Base-by-base conservation (phyloP, 306 rosid species). In the Mimosa pudica region DNA sequence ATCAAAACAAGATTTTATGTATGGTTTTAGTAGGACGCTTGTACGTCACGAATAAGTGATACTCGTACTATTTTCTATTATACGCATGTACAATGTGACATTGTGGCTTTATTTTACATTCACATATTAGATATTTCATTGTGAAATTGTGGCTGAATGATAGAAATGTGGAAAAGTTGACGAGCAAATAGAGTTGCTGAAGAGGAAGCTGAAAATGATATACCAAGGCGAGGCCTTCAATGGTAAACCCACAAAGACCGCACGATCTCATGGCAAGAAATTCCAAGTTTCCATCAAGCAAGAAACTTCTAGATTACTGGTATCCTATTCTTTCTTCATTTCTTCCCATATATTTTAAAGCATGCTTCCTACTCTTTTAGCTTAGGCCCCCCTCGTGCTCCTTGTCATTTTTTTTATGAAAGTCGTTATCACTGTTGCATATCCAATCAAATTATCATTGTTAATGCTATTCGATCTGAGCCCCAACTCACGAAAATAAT, bases 291-390 rank as follows among this genome's bases (percentile, higher is more conserved):
- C 98, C 46, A 79, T 95, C 67, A 92, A 91, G 87, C 87, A 89
- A 85, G 98, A 95, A 85, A 92, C 96, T 30, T 92, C 97, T 48
- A 88, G 98, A 74, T 80, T 92, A 84, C 84, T 95, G 98, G 98
- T 94, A 94, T 44, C 69, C 73, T 94, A 94, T 44, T 73, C 73
- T 1, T 38, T 74, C 67, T 72, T 30, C 32, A 20, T 70, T 71
- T 70, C 58, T 9, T 58, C 3, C 11, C 32, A 2, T 1, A 1
- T 20, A 18, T 7, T 57, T 57, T 2, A 24, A n/a, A n/a, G 10
- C 33, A 57, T 20, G 63, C 20, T 57, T 18, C 13, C 2, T 58
- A 10, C 33, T 8, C 8, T 7, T 57, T 57, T 57, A 46, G 9
- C 10, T 57, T 57, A 18, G 33, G 5, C 8, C 12, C 8, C 12